These are phyloP conservation scores for Fusarium sp. DNA, from an alignment of 2,329 filamentous ascomycete species.

Conservation along the genomic window DNA sequence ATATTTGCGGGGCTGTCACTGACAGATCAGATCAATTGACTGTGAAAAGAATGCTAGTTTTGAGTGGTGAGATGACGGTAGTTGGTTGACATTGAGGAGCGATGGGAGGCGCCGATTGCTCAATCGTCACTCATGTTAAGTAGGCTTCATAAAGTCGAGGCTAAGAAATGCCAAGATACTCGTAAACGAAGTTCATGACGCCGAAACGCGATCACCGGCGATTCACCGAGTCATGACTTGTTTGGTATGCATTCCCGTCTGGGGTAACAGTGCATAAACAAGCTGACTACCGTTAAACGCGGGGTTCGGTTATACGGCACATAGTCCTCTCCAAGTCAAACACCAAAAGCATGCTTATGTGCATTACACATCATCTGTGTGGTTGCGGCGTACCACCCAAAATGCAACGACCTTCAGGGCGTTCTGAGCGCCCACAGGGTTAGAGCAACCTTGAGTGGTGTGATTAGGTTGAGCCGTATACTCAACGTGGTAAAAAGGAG, in stretches of 20 bases:
- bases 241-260: constrained; percentile 19
- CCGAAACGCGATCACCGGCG: constrained; percentile 37
- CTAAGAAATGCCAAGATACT: constrained; percentile 9
- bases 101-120: neutral
- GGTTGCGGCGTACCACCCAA: neutral
- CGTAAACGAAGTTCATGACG: constrained; percentile 7
- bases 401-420: neutral
- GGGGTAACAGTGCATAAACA: constrained; percentile 17
- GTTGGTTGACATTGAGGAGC: neutral
- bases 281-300: constrained; percentile 21
- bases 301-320: constrained; percentile 40
- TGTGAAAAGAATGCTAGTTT: neutral
- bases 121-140: constrained; percentile 18
- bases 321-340: constrained; percentile 3
- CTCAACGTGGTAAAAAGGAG: constrained; percentile 1
- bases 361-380: neutral
- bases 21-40: neutral
- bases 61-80: too few species aligned
- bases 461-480: neutral
- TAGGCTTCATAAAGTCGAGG: neutral
- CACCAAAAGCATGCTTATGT: neutral
- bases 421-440: neutral
- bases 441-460: neutral
- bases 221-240: constrained; percentile 33
- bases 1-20: constrained; percentile 17